Base-by-base conservation (phyloP, 305 asterid genomes). In the Fraxinus angustifolia region DNA sequence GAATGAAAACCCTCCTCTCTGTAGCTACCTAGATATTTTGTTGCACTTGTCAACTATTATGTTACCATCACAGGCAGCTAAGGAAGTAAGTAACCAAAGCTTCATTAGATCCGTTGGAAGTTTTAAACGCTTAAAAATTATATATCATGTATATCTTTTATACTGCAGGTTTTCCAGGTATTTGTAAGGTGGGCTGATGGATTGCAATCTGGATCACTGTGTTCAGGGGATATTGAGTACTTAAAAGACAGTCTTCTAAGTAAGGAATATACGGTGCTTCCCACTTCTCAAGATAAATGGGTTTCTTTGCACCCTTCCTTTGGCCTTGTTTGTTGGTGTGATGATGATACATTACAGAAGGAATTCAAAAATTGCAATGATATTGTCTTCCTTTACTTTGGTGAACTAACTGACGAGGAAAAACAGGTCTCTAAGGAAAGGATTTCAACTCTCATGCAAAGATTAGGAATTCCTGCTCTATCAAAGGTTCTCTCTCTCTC, bases 251-350 rank as follows among this genome's bases (percentile, higher is more conserved):
- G 85, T 87, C 88, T 96, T 79, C 87, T 80, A 80, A 89, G 87
- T 74, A 88, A 86, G 91, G 95, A 90, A 68, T 90, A 34, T 78
- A 48, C 90, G 3, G 93, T 96, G 83, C 96, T 96, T 84, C 98
- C 99, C 75, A 93, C 97, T 65, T 92, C 82, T 86, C 94, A 83
- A 82, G 98, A 96, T 91, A 91, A 87, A 88, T 96, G 99, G 99
- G 99, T 90, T 86, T 96, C 99, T 78, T 83, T 96, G 78, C 88
- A 94, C 82, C 84, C 93, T 23, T 93, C 93, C n/a, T 94, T 87
- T 91, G 98, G 99, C 80, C 85, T 91, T 12, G 76, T 93, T 81
- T 96, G 97, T 85, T 96, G 98, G 98, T 91, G 90, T 42, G 97
- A 94, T 90, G 94, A 94, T 85, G 91, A 90, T 36, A 80, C 79